A percentile compares a stretch with the other conserved stretches of the same genome.
Evolutionary conservation across 2,329 filamentous ascomycete species (phyloP).

Genomic region (Paecilomyces sp.): DNA sequence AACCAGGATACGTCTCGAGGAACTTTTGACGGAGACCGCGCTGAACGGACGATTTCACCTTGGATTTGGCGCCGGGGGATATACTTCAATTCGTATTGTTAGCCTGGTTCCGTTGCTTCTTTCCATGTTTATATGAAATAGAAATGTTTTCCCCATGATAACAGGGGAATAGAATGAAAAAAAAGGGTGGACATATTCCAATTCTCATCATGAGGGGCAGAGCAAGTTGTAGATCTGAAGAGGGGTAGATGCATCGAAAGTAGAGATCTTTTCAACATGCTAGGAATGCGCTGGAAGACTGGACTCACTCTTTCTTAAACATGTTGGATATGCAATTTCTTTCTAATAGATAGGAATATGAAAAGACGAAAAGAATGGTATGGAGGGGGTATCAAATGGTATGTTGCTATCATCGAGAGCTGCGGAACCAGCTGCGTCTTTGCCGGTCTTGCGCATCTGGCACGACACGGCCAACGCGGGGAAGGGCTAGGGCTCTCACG

Average conservation of each 20-base stretch:
- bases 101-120: constrained; percentile 1
- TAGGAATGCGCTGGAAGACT: not conserved
- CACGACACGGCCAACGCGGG: constrained; percentile 17
- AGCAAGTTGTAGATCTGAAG: not conserved
- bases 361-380: not conserved
- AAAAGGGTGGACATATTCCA: not conserved
- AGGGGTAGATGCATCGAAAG: not conserved
- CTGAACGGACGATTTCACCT: constrained; percentile 95
- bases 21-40: constrained; percentile 77
- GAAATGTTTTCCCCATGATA: too few species aligned
- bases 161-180: too few species aligned
- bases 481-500: constrained; percentile 12
- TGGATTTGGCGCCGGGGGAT: constrained; percentile 72
- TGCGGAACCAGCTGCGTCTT: not conserved
- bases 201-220: not conserved
- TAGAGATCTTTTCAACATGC: not conserved
- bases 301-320: constrained; percentile 85
- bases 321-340: constrained; percentile 43
- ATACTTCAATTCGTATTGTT: constrained; percentile 48
- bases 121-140: not conserved
- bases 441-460: constrained; percentile 8
- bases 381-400: constrained; percentile 4
- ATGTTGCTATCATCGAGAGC: not conserved
- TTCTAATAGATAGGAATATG: not conserved
- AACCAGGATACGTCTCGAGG: constrained; percentile 74